Evolutionary conservation across 23 red algal species (phyloP), one percentile per base, ranked within the genome.

Genomic region (Gracilariopsis chorda): DNA sequence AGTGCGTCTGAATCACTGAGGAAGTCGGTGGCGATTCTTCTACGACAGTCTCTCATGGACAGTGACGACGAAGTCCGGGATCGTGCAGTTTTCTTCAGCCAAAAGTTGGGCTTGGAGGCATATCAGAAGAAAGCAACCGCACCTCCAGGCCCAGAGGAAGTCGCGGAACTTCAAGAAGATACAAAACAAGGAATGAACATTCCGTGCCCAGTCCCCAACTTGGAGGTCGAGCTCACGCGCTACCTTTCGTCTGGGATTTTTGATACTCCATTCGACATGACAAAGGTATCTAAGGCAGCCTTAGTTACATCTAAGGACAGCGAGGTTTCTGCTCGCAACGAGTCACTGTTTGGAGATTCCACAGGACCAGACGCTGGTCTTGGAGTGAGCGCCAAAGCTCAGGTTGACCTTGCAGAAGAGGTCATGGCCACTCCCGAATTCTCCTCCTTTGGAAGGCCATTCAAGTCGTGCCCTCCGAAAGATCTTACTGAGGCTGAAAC

Each of bases 51-150:
- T 42, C 78, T 99, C 47, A 87, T 94, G 82, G 97, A 99, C 80
- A 89, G 69, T 9, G 97, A 99, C 60, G 97, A 99, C 74, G 97
- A 99, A 47, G 97, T 99, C 65, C 89, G 97, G 13, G 97, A 99
- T 61, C 94, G 97, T 3, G 97, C 97, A 1, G 83, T 93, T 40
- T 99, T 90, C 51, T 87, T 88, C 51, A 58, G 88, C 20, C 76
- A 94, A 56, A 51, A 78, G 1, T 88, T 98, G 17, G 90, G 90
- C 24, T 58, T 94, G 71, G 84, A 94, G 67, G 77, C 77, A 21
- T 83, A 85, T 33, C 67, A 94, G 35, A 80, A 80, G 69, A 80
- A 65, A n/a, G 77, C 32, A 45, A 45, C 23, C 42, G 35, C 63
- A 5, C 42, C 43, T 80, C 44, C 45, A 16, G 75, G 36, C 28